These are phyloP conservation scores for Passalora sequoiae DNA, from an alignment of 2,329 filamentous ascomycete species.

Conservation along the genomic window DNA sequence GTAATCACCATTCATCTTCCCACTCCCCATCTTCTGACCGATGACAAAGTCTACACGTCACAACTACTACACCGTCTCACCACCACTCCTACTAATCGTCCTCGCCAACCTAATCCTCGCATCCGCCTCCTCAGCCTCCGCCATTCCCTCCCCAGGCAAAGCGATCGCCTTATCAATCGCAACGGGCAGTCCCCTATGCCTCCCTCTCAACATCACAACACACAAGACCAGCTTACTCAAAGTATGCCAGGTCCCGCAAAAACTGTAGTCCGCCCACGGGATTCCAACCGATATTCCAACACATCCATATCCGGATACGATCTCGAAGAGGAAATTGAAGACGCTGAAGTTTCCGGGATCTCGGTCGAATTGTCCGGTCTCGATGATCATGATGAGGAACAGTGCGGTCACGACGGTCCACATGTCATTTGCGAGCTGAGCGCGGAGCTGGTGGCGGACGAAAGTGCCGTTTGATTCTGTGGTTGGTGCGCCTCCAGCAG, in stretches of 20 bases:
- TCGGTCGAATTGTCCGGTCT: slow-evolving; percentile 33
- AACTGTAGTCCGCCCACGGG: slow-evolving; percentile 42
- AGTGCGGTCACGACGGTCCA: slow-evolving; percentile 44
- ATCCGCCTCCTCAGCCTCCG: slow-evolving; percentile 36
- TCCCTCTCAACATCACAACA: slow-evolving; percentile 52
- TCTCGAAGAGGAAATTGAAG: slow-evolving; percentile 46
- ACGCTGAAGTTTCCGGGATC: slow-evolving; percentile 37
- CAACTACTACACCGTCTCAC: no score
- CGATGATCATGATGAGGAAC: slow-evolving; percentile 45
- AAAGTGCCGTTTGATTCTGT: slow-evolving; percentile 35
- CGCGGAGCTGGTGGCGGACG: slow-evolving; percentile 41
- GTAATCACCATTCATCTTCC: no score
- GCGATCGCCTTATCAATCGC: slow-evolving; percentile 48
- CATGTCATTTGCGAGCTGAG: slow-evolving; percentile 44
- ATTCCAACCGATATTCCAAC: slow-evolving; percentile 46
- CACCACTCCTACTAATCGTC: slow-evolving; percentile 14
- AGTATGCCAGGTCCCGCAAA: slow-evolving; percentile 43
- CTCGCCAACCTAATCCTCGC: slow-evolving; percentile 23
- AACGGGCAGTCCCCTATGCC: slow-evolving; percentile 53
- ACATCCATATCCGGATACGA: slow-evolving; percentile 39
- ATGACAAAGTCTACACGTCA: no score
- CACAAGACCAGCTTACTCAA: slow-evolving; percentile 53
- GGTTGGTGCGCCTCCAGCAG: slow-evolving; percentile 7
- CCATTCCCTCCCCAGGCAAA: slow-evolving; percentile 34
- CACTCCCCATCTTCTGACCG: no score